Base-by-base conservation (phyloP, 1,139 yeast species). In the Candida glucosophila region DNA sequence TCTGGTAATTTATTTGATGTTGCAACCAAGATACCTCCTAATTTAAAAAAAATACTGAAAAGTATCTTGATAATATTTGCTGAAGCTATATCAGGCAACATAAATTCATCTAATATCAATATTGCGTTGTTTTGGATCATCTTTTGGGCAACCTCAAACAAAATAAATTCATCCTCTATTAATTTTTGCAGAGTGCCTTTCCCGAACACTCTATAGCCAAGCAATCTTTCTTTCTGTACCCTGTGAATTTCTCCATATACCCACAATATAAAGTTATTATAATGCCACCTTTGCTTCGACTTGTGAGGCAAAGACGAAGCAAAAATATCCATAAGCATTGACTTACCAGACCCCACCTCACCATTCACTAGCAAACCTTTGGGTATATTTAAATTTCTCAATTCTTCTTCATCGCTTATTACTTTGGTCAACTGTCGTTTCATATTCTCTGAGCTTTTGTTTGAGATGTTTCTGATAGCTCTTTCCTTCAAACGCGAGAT, bases 331-430 rank as follows among this genome's bases (percentile, higher is more conserved):
- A 77, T 71, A 25, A 78, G 47, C 78, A 78, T 72, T 2, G 83
- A 73, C 41, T 78, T 78, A 2, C 88, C 88, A 41, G 81, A 74
- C 0, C 86, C 86, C 3, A 78, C 86, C 34, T 75, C 85, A 2
- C 88, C 88, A 42, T 77, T 76, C 5, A 78, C 49, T 25, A 78
- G 43, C 4, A 78, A 49, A 0, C 88, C 86, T 31, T 69, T 77
- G 0, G 86, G 86, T 0, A 79, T 58, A 2, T 67, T 55, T 33
- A 73, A 61, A 29, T 67, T 62, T n/a, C 50, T 42, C 22, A 77
- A 44, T 36, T 75, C 81, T 32, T 78, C 85, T 39, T 76, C 82
- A 41, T 75, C 80, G 1, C 73, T 63, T 15, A 78, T 46, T n/a
- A 61, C 61, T 32, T 49, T 52, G n/a, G 77, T 57, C 26, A 78